Evolutionary conservation across 2,329 filamentous ascomycete genomes (phyloP), one percentile per base, ranked within the genome.

Genomic region (Aspergillus cejpii): DNA sequence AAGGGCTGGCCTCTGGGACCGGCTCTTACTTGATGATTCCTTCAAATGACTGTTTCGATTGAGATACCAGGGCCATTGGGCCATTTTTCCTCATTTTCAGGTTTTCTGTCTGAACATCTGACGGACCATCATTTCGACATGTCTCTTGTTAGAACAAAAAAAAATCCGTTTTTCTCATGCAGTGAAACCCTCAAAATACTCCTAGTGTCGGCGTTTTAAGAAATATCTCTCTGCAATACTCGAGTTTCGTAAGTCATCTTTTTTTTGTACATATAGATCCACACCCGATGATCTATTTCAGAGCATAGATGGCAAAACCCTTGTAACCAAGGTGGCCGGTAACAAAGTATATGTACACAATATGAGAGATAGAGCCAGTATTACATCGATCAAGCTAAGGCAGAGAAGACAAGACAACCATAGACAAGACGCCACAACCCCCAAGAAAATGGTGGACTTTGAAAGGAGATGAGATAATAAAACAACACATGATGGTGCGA

Each of bases 371-470:
- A 43, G 36, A 36, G 43, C 44, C 48, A 49, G 43, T 51, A 51
- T 49, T 49, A 51, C 46, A 55, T 41, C 37, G 50, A 43, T 43
- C 40, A 31, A 49, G 38, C 27, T 39, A 34, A 37, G 37, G 14
- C 21, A 53, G 48, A 50, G 8, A 60, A 60, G 45, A 36, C 59
- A 47, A 56, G 44, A 47, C 44, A 27, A 53, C 41, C 37, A 20
- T 40, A 44, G 49, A 50, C 36, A 52, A n/a, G 59, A 64, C 61
- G 62, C 61, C 61, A 49, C 52, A 61, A 60, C 53, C 61, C 58
- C 59, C 47, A 48, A 52, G n/a, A 49, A 50, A 51, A 56, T 44
- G 51, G 54, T 54, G 54, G 43, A 56, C 26, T 44, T 38, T 33
- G 40, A 43, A 46, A 51, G 38, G 33, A 46, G 36, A 45, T 17